phyloP scores from a whole-genome alignment of 2,329 filamentous ascomycete species.

The Cladosporium sp. region DNA sequence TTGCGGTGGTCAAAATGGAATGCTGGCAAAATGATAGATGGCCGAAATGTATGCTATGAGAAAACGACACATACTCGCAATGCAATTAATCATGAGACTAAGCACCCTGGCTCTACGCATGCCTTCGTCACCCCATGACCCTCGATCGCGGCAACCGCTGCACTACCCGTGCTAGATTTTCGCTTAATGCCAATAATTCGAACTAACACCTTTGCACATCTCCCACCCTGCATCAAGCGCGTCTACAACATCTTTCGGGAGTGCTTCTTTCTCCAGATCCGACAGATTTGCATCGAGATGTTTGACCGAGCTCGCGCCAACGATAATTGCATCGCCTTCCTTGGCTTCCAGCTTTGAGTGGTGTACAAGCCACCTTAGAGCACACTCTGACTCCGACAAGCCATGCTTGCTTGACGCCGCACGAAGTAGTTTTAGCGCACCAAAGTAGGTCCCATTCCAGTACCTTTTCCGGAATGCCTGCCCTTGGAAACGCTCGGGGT shows the following conservation, averaged over 20 bases:
- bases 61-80: neutral
- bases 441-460: constrained; percentile 46
- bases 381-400: constrained; percentile 45
- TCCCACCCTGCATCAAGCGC: constrained; percentile 42
- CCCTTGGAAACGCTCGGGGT: constrained; percentile 43
- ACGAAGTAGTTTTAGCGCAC: constrained; percentile 44
- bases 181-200: constrained; percentile 2
- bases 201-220: constrained; percentile 2
- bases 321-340: constrained; percentile 41
- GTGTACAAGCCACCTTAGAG: constrained; percentile 49
- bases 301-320: constrained; percentile 39
- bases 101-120: neutral
- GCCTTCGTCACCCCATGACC: neutral
- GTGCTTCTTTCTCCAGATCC: constrained; percentile 41
- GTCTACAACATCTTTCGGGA: constrained; percentile 43
- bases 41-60: neutral
- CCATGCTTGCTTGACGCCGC: constrained; percentile 41
- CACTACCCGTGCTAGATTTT: neutral
- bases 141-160: neutral
- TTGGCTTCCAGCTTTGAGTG: constrained; percentile 41
- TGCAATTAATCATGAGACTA: neutral
- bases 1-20: neutral
- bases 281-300: constrained; percentile 43
- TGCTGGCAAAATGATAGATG: neutral
- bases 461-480: constrained; percentile 41